Percentiles rank a stretch among this genome's conserved stretches.
Evolutionary conservation across 208 protist species (phyloP).

Genomic region (Crithidia bombi): DNA sequence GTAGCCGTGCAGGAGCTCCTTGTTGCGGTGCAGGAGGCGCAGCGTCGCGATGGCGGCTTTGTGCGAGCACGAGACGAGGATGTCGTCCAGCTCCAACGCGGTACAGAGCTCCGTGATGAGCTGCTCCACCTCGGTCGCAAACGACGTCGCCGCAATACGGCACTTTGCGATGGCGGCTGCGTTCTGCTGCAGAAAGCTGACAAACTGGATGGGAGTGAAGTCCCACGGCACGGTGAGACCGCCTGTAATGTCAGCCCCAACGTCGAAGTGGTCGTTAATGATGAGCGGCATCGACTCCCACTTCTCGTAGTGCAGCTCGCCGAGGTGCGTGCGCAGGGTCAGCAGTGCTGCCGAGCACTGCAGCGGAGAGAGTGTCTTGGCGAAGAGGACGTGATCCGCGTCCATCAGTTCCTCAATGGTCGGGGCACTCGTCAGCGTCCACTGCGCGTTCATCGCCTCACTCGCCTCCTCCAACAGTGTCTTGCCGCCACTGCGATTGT

Average conservation of each 20-base stretch:
- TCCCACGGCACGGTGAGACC: slow-evolving; percentile 90
- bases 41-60: slow-evolving; percentile 61
- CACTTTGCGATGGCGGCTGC: slow-evolving; percentile 59
- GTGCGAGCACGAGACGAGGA: slow-evolving; percentile 92
- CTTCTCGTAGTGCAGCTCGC: slow-evolving; percentile 84
- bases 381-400: slow-evolving; percentile 87
- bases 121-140: slow-evolving; percentile 75
- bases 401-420: slow-evolving; percentile 92
- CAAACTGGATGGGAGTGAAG: slow-evolving; percentile 80
- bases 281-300: slow-evolving; percentile 92
- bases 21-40: slow-evolving; percentile 78
- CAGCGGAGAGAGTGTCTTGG: slow-evolving; percentile 75
- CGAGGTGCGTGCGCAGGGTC: slow-evolving; percentile 80
- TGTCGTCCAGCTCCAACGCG: slow-evolving; percentile 78
- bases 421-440: slow-evolving; percentile 76
- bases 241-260: slow-evolving; percentile 76
- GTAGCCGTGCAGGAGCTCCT: slow-evolving; percentile 68
- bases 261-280: slow-evolving; percentile 74
- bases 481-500: slow-evolving; percentile 16
- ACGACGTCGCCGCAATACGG: slow-evolving; percentile 44
- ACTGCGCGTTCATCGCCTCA: slow-evolving; percentile 74
- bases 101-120: slow-evolving; percentile 84
- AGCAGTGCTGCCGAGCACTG: slow-evolving; percentile 87
- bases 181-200: slow-evolving; percentile 86
- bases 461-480: slow-evolving; percentile 88